Base-by-base conservation (phyloP, 495 filamentous ascomycete genomes). In the Talaromyces thailandensis region DNA sequence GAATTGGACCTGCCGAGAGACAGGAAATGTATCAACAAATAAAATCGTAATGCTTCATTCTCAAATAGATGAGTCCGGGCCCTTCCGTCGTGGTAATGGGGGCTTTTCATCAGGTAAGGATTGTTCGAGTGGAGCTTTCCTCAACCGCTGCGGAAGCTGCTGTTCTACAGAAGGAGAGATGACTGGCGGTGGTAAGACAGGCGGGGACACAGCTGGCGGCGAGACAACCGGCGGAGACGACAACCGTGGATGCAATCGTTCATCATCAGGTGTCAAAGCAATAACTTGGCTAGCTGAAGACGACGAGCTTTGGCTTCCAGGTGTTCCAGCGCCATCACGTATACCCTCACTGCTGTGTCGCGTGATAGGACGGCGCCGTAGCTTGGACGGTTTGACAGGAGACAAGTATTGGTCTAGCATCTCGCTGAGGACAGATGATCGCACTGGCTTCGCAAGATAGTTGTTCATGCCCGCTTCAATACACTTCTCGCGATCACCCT, bases 401-500 rank as follows among this genome's bases (percentile, higher is more conserved):
- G 79, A 82, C 37, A 85, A 75, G 67, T 91, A 91, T 18, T 80
- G 76, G 63, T 92, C 89, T 57, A 93, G 69, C 78, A 92, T 89
- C 68, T 84, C 82, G 71, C 87, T 90, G 37, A 93, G 75, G 51
- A 92, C 78, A 24, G 85, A 83, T 16, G 82, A 85, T 58, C 91
- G 81, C 1, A 96, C 92, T 8, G 92, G 92, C 70, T 96, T 96
- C 25, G 92, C 91, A 5, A 96, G 84, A 64, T 96, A 96, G 64
- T 96, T 91, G 74, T 96, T 96, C 92, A 96, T 96, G 28, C 92
- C 92, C 0, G 91, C 89, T 26, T 91, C 90, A 16, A 96, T 77
- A 66, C 92, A 96, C 71, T 93, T 95, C 72, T 96, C 92, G 28
- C 91, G 81, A 65, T 96, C 92, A 40, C 92, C 92, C 69, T 91